Percentiles rank a stretch among this genome's conserved stretches.
These are phyloP conservation scores for Lathyrus aphaca DNA, from an alignment of 306 rosid species.

Conservation along the genomic window DNA sequence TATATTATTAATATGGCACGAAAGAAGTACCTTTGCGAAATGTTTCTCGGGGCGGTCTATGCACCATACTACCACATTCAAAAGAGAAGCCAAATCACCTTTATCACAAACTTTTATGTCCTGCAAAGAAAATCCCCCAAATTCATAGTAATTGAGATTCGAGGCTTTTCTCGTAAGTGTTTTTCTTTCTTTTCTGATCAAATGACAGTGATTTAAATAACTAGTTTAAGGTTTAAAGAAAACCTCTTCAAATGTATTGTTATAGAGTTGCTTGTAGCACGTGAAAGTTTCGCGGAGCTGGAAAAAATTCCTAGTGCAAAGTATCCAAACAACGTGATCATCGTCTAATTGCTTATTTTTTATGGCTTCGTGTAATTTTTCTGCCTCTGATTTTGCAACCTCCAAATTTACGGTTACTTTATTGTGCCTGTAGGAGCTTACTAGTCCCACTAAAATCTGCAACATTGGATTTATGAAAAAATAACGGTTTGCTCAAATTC, in stretches of 20 bases:
- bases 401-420: constrained; percentile 58
- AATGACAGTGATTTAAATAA: background rate
- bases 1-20: background rate
- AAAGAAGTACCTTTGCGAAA: constrained; percentile 76
- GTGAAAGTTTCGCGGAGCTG: constrained; percentile 84
- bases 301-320: constrained; percentile 79
- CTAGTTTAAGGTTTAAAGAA: constrained; percentile 19
- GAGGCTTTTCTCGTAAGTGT: background rate
- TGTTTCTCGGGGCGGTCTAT: constrained; percentile 76
- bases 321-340: constrained; percentile 65
- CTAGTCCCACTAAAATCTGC: constrained; percentile 77
- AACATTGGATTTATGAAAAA: background rate
- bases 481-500: background rate
- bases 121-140: constrained; percentile 49
- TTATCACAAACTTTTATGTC: constrained; percentile 59
- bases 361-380: constrained; percentile 67
- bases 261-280: constrained; percentile 64
- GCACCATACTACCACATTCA: constrained; percentile 59
- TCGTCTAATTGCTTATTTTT: constrained; percentile 59
- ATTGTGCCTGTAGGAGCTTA: constrained; percentile 83
- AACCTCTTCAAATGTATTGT: constrained; percentile 69
- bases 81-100: constrained; percentile 61
- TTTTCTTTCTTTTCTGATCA: background rate
- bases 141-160: background rate
- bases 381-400: constrained; percentile 65